Percentiles rank a stretch among this genome's conserved stretches.
These are phyloP conservation scores for Geotrichum siamense DNA, from an alignment of 1,139 yeast genomes.

Conservation along the genomic window DNA sequence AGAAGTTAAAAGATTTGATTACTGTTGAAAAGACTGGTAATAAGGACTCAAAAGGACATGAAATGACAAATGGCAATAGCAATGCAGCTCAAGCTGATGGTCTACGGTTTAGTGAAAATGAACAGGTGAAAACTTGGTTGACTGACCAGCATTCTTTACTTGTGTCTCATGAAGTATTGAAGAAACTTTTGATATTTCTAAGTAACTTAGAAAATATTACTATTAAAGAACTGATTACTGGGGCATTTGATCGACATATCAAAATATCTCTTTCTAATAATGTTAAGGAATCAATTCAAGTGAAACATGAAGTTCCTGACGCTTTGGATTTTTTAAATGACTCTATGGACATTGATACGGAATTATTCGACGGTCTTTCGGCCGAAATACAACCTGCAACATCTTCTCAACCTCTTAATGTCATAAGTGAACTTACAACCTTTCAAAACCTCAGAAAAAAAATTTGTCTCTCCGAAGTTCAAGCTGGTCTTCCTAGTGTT, in stretches of 20 bases:
- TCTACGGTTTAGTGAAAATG: background rate
- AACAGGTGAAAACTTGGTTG: background rate
- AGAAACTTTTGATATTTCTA: background rate
- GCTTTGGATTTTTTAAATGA: conserved; percentile 1
- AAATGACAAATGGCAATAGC: background rate
- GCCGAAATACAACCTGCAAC: background rate
- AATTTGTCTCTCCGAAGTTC: conserved; percentile 56
- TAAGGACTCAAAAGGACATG: background rate
- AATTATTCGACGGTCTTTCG: background rate
- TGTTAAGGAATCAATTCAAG: background rate
- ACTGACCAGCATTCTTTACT: background rate
- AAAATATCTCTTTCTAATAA: background rate
- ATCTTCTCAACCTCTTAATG: background rate
- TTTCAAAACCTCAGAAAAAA: conserved; percentile 43
- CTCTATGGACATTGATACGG: background rate
- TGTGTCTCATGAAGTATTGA: background rate
- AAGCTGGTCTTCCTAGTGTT: conserved; percentile 84
- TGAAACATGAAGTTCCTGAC: conserved; percentile 1
- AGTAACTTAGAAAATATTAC: background rate
- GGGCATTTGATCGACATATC: background rate
- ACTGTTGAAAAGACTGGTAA: background rate
- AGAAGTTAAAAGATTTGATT: no score
- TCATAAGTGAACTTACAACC: background rate
- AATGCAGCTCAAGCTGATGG: background rate
- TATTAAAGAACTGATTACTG: background rate